These are phyloP conservation scores for Sugiyamaella marilandica DNA, from an alignment of 805 yeast species.

Conservation along the genomic window DNA sequence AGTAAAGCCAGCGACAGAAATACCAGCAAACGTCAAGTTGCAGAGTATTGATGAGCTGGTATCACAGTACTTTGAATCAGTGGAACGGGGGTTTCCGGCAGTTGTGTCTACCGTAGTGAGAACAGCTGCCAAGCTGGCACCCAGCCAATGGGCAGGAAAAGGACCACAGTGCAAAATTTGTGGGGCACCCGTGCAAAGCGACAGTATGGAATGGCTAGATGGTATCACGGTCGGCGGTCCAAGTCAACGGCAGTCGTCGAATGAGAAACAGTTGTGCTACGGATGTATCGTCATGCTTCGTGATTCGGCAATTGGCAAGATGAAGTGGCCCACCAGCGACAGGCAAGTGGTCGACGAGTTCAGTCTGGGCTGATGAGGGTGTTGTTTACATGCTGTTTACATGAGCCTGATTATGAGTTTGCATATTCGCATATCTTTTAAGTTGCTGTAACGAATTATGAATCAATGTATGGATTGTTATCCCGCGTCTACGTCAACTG, in stretches of 20 bases:
- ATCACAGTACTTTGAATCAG: slow-evolving; percentile 59
- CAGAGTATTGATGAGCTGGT: slow-evolving; percentile 81
- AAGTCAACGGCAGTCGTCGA: slow-evolving; percentile 1
- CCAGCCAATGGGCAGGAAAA: slow-evolving; percentile 1
- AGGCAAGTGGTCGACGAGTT: slow-evolving; percentile 45
- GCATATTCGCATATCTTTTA: too few relatives aligned
- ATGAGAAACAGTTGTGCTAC: slow-evolving; percentile 52
- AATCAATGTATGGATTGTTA: too few relatives aligned
- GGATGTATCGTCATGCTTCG: slow-evolving; percentile 69
- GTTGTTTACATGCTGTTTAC: neutral
- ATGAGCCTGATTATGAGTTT: too few relatives aligned
- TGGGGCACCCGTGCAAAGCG: slow-evolving; percentile 45
- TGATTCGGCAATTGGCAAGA: slow-evolving; percentile 38
- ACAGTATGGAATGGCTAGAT: slow-evolving; percentile 62
- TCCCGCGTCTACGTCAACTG: too few relatives aligned
- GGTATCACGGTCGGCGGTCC: slow-evolving; percentile 51
- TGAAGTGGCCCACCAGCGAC: slow-evolving; percentile 26
- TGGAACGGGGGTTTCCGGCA: slow-evolving; percentile 78
- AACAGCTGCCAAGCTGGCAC: slow-evolving; percentile 68
- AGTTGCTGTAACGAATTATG: too few relatives aligned
- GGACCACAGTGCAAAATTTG: slow-evolving; percentile 52
- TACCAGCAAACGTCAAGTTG: slow-evolving; percentile 51
- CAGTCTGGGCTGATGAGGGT: slow-evolving; percentile 28
- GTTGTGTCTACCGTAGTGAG: slow-evolving; percentile 89
- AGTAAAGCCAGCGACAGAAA: slow-evolving; percentile 22